A percentile compares a stretch with the other conserved stretches of the same genome.
phyloP scores from a whole-genome alignment of 768 basidiomycete genomes.

The Lactarius psammicola region DNA sequence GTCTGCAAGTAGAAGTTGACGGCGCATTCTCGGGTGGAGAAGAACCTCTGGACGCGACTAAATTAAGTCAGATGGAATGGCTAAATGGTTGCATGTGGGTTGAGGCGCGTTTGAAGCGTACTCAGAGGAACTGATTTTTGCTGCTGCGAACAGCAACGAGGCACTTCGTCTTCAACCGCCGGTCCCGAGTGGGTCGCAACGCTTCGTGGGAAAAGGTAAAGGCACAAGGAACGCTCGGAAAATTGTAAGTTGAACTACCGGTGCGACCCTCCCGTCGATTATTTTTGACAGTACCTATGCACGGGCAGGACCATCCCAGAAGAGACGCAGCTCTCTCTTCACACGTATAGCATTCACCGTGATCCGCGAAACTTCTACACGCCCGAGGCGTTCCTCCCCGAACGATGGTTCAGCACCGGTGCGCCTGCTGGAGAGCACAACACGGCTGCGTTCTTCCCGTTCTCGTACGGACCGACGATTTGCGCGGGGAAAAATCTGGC shows the following conservation, averaged over 20 bases:
- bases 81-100: slow-evolving; percentile 16
- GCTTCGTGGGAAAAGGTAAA: not conserved
- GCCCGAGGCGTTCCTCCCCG: no score
- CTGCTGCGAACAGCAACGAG: not conserved
- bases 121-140: not conserved
- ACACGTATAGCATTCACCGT: slow-evolving; percentile 6
- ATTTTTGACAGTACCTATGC: no score
- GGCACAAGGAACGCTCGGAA: not conserved
- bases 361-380: no score
- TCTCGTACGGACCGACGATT: slow-evolving; percentile 27
- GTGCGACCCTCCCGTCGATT: no score
- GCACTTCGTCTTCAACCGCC: slow-evolving; percentile 1
- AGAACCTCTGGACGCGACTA: slow-evolving; percentile 7
- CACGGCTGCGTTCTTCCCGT: slow-evolving; percentile 25
- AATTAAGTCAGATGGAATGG: slow-evolving; percentile 10
- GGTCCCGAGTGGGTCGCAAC: not conserved
- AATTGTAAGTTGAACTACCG: not conserved
- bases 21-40: not conserved
- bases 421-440: not conserved
- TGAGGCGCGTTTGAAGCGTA: no score
- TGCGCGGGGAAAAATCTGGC: slow-evolving; percentile 30
- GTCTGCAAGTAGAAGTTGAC: not conserved
- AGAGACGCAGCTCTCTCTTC: not conserved
- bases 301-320: not conserved
- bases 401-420: no score